These are phyloP conservation scores for Micractinium conductrix DNA, from an alignment of 139 green algal species.

Conservation along the genomic window DNA sequence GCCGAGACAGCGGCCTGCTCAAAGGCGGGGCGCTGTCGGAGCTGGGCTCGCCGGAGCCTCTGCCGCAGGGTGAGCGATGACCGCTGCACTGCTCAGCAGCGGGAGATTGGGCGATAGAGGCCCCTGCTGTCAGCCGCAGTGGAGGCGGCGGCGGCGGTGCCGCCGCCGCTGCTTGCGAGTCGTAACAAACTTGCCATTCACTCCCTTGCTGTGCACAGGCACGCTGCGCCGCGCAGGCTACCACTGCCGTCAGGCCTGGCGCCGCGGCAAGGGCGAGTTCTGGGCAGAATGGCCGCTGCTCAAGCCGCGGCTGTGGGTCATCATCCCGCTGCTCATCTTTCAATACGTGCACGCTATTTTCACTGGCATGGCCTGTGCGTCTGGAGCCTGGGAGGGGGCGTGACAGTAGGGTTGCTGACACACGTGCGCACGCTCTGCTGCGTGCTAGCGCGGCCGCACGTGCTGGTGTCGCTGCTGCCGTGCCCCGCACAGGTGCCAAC, in stretches of 20 bases:
- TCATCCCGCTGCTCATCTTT: slow-evolving; percentile 53
- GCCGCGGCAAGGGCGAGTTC: slow-evolving; percentile 1
- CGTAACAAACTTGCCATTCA: not conserved
- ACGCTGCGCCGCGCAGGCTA: slow-evolving; percentile 1
- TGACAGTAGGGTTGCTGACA: not conserved
- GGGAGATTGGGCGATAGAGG: no score
- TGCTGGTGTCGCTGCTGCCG: not conserved
- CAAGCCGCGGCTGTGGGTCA: slow-evolving; percentile 6
- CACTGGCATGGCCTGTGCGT: slow-evolving; percentile 46
- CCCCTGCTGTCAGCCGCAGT: no score
- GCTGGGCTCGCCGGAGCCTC: not conserved
- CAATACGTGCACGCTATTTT: slow-evolving; percentile 90
- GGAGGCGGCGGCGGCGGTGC: no score
- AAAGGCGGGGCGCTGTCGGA: not conserved
- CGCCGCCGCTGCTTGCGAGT: no score
- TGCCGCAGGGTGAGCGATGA: not conserved
- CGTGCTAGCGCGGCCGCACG: not conserved
- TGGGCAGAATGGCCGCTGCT: slow-evolving; percentile 13
- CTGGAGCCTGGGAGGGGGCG: not conserved
- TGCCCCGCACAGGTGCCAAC: no score
- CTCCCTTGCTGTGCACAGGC: not conserved
- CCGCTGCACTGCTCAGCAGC: not conserved
- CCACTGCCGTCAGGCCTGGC: not conserved
- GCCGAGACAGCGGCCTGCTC: not conserved
- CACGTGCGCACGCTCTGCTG: not conserved